Evolutionary conservation across 1,139 yeast genomes (phyloP).

Genomic region (Hyphopichia buzzinii): DNA sequence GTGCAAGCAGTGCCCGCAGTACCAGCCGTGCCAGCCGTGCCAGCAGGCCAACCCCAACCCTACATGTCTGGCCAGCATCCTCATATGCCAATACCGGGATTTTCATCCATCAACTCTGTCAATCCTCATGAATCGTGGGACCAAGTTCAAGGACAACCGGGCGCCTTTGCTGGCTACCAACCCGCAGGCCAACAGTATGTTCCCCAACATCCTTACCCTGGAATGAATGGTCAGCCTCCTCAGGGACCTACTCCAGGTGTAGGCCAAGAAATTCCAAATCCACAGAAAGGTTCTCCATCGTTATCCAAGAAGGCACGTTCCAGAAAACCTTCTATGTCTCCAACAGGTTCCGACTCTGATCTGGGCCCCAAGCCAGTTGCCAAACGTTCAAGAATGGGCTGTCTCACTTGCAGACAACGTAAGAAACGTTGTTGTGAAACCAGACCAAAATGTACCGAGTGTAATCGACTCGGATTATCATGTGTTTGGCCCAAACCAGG

Average conservation of each 20-base stretch:
- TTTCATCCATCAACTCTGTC: not conserved
- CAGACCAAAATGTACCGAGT: constrained; percentile 43
- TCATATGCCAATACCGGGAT: constrained; percentile 4
- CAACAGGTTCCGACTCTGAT: not conserved
- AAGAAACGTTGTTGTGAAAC: constrained; percentile 47
- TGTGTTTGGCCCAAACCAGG: constrained; percentile 55
- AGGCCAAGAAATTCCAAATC: too few relatives aligned
- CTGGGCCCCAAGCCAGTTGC: constrained; percentile 15
- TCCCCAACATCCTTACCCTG: constrained; percentile 5
- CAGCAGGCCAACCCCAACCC: not conserved
- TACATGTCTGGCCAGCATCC: constrained; percentile 2
- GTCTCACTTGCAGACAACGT: constrained; percentile 45
- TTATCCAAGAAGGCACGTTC: not conserved
- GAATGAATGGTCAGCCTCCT: not conserved
- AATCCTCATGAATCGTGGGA: constrained; percentile 4
- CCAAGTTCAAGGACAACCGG: constrained; percentile 7
- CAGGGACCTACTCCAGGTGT: constrained; percentile 8
- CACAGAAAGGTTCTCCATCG: not conserved
- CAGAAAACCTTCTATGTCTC: not conserved
- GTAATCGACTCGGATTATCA: constrained; percentile 37
- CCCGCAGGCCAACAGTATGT: not conserved
- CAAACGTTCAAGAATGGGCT: constrained; percentile 45
- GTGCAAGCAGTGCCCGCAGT: too few relatives aligned
- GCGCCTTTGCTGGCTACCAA: not conserved
- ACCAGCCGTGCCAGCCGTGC: too few relatives aligned